A percentile compares a stretch with the other conserved stretches of the same genome.
Conservation (phyloP, 2,329 filamentous ascomycete genomes). For the Xylariaceae sp. region DNA sequence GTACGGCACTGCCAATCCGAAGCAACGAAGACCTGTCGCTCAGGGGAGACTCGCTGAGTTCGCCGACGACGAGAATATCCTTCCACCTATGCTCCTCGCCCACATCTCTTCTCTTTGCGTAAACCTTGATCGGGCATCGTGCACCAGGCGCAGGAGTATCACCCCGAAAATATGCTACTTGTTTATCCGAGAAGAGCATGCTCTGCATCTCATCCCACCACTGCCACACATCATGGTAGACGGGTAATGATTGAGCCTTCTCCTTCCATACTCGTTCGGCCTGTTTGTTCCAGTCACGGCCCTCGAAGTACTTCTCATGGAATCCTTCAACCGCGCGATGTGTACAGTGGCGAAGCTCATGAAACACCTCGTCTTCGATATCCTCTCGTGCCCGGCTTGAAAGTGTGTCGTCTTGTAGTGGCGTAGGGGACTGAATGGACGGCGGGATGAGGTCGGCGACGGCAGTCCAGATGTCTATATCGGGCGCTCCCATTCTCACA, state of each 20-base stretch:
- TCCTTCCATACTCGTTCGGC: not conserved
- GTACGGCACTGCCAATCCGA: not conserved
- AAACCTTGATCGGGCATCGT: not conserved
- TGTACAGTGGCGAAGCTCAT: not conserved
- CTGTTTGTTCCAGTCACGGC: not conserved
- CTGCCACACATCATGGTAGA: not conserved
- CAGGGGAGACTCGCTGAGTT: not conserved
- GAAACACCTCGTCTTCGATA: not conserved
- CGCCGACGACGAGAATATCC: not conserved
- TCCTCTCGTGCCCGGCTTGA: not conserved
- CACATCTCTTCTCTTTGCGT: not conserved
- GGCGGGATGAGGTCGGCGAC: not conserved
- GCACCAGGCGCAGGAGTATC: not conserved
- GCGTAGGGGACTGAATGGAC: not conserved
- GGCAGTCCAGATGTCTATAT: not conserved
- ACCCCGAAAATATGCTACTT: not conserved
- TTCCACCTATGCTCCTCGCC: not conserved
- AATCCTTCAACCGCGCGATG: not conserved
- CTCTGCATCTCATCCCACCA: not conserved
- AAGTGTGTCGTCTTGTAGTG: not conserved
- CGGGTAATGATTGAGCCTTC: not conserved
- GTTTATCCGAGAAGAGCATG: not conserved
- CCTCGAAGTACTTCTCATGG: not conserved
- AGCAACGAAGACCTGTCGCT: not conserved
- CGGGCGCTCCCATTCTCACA: not conserved